A percentile compares a stretch with the other conserved stretches of the same genome.
Conservation (phyloP, 2,329 filamentous ascomycete species). For the Aspergillus aculeatinus region DNA sequence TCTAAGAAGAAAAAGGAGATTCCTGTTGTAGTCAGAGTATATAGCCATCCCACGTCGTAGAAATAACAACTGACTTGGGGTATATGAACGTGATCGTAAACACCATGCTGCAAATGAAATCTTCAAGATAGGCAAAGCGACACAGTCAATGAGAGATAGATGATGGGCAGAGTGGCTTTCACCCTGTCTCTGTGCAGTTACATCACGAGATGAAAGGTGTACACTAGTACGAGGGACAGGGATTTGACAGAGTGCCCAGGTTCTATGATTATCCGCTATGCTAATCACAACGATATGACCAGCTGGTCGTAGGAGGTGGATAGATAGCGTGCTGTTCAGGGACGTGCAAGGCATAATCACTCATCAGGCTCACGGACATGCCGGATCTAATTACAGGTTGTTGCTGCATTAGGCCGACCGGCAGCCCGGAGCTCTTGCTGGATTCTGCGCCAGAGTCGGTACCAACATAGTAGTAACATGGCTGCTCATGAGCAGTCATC, state of each 20-base stretch:
- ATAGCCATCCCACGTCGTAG: background rate
- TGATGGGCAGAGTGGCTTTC: background rate
- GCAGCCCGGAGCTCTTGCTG: constrained; percentile 15
- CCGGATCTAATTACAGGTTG: constrained; percentile 13
- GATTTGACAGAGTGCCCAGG: background rate
- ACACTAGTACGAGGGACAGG: background rate
- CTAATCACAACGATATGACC: constrained; percentile 22
- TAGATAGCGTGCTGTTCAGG: constrained; percentile 23
- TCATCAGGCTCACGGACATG: constrained; percentile 26
- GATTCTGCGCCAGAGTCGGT: constrained; percentile 13
- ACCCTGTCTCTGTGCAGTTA: background rate
- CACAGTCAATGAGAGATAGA: background rate
- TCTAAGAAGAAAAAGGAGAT: background rate
- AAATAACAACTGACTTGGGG: background rate
- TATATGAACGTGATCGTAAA: background rate
- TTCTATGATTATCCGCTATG: background rate
- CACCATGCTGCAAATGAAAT: background rate
- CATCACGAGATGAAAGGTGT: background rate
- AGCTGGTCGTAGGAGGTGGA: constrained; percentile 16
- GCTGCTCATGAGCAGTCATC: constrained; percentile 16
- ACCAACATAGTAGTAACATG: constrained; percentile 29
- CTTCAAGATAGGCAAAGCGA: background rate
- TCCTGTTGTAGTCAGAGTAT: background rate
- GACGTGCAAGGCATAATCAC: constrained; percentile 26
- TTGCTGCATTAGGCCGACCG: constrained; percentile 17